These are phyloP conservation scores for Lindgomyces ingoldianus DNA, from an alignment of 495 filamentous ascomycete genomes.

Conservation along the genomic window DNA sequence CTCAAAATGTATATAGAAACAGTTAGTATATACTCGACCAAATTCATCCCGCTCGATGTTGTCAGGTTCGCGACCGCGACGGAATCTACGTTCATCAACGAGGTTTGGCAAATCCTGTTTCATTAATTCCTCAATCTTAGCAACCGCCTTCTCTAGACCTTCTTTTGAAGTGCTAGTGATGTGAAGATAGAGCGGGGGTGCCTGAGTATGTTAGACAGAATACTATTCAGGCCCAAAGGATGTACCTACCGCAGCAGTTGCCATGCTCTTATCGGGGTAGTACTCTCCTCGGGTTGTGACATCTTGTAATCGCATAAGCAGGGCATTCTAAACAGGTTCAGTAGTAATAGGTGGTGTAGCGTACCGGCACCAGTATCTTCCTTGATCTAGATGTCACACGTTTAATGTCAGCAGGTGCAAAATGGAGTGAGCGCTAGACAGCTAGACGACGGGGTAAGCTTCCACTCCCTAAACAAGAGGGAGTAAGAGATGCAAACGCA, in stretches of 20 bases:
- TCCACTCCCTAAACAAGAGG: constrained; percentile 60
- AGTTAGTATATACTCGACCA: constrained; percentile 65
- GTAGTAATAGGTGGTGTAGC: constrained; percentile 58
- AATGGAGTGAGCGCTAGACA: constrained; percentile 57
- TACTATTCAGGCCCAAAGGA: too few species aligned
- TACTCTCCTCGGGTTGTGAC: constrained; percentile 96
- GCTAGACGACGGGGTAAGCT: constrained; percentile 78
- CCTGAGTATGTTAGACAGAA: too few species aligned
- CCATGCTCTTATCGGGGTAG: constrained; percentile 96
- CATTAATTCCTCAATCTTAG: constrained; percentile 89
- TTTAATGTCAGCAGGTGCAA: constrained; percentile 96
- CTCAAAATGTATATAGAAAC: not conserved
- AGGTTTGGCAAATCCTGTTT: constrained; percentile 93
- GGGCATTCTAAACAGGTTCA: constrained; percentile 35
- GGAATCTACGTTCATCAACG: constrained; percentile 92
- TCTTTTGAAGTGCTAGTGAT: constrained; percentile 91
- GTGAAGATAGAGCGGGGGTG: constrained; percentile 90
- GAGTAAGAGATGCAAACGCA: constrained; percentile 26
- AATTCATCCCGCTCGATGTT: constrained; percentile 92
- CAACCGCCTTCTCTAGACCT: constrained; percentile 83
- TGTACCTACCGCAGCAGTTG: constrained; percentile 77
- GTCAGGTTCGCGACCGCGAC: constrained; percentile 75
- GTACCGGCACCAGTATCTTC: constrained; percentile 99
- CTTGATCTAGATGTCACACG: constrained; percentile 98
- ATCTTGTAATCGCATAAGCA: constrained; percentile 80